Evolutionary conservation across 2,329 filamentous ascomycete genomes (phyloP), one percentile per base, ranked within the genome.

Genomic region (Cladosporium oxysporum): DNA sequence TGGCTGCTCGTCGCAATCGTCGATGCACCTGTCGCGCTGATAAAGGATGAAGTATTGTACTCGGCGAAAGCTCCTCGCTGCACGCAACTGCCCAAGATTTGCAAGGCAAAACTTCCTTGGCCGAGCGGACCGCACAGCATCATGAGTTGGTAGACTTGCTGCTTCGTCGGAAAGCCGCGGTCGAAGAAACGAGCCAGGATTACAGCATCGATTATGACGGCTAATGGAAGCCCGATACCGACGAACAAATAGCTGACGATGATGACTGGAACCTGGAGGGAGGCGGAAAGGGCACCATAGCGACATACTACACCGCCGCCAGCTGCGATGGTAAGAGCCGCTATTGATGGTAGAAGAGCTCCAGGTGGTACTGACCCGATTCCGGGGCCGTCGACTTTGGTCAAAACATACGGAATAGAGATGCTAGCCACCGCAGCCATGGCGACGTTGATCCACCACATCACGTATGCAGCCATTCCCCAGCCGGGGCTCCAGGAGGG

Each of bases 91-190:
- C 67, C 68, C 29, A 70, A 49, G 26, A 66, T 66, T 57, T 61
- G 57, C 29, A 70, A n/a, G 10, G 67, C 68, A 64, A 70, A 70
- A 18, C 65, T 61, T 0, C 63, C 67, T 53, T 70, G 68, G 4
- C 68, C 68, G 14, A 63, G 61, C 16, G 68, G 68, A 16, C 68
- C 68, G 50, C 65, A 69, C 5, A 69, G 37, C 23, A 70, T 69
- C 68, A 70, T 69, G n/a, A 69, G 16, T 50, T 67, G 65, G 49
- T 68, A 68, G 18, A 68, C 65, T 16, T 66, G 65, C 62, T 68
- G 44, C 33, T 68, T 52, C 18, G 58, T 35, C 6, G 68, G 66
- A 28, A 64, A 68, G 11, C 44, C 49, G 26, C 58, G 35, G 28
- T 69, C 68, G 55, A 50, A 28, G 14, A 50, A 50, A 2, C 47